Conservation (phyloP, 2,329 filamentous ascomycete species). For the Fusarium transvaalense region DNA sequence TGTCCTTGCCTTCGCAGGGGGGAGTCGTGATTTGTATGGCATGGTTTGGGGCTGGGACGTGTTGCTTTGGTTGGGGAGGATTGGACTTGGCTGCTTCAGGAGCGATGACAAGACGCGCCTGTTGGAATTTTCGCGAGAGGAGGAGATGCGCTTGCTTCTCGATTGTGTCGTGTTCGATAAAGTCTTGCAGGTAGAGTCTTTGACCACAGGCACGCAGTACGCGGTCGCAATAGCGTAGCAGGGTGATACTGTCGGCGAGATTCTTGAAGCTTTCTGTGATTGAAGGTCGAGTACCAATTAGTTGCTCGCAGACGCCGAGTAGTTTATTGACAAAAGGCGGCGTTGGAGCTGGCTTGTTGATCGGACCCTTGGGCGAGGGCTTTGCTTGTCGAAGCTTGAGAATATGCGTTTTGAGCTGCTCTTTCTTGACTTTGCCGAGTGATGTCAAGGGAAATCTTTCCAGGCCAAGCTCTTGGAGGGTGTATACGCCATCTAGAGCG, state of each 20-base stretch:
- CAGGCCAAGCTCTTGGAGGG: conserved; percentile 56
- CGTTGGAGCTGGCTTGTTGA: background rate
- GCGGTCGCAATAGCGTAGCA: conserved; percentile 55
- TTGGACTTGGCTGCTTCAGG: conserved; percentile 7
- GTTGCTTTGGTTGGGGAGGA: background rate
- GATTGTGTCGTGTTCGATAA: conserved; percentile 50
- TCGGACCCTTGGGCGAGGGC: background rate
- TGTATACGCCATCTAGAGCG: conserved; percentile 57
- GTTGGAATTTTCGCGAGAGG: conserved; percentile 36
- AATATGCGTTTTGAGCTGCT: conserved; percentile 50
- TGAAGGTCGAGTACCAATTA: conserved; percentile 48
- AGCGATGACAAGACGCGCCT: conserved; percentile 24
- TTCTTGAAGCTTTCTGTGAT: conserved; percentile 46
- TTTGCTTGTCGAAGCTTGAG: conserved; percentile 23
- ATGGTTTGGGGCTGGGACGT: background rate
- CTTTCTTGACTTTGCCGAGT: conserved; percentile 61
- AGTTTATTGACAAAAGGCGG: conserved; percentile 40
- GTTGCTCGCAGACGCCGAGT: conserved; percentile 48
- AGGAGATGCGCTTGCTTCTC: conserved; percentile 51
- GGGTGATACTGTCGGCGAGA: conserved; percentile 55
- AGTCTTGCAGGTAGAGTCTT: conserved; percentile 54
- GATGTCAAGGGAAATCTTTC: conserved; percentile 56
- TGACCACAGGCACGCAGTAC: conserved; percentile 47
- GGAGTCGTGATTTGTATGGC: background rate
- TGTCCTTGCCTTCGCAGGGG: background rate